A percentile compares a stretch with the other conserved stretches of the same genome.
Conservation (phyloP, 1,284 basidiomycete species). For the Puccinia brachypodii region DNA sequence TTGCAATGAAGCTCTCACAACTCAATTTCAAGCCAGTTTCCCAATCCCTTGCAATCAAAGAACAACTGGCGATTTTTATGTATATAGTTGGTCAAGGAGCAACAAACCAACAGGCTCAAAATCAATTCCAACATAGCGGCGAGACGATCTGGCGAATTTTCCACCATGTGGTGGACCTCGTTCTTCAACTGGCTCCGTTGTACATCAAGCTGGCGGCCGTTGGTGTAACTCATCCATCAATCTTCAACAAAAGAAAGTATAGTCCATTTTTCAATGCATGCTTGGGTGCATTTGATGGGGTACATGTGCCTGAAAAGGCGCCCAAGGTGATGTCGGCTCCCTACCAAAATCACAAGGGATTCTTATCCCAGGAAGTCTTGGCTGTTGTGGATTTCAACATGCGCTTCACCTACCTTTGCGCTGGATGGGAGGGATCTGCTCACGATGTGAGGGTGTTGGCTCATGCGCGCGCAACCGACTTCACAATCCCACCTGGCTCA, state of each 20-base stretch:
- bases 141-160: background rate
- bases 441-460: conserved; percentile 55
- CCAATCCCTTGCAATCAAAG: background rate
- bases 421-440: conserved; percentile 59
- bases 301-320: conserved; percentile 53
- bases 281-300: conserved; percentile 56
- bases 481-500: conserved; percentile 49
- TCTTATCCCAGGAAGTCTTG: conserved; percentile 55
- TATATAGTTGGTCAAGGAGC: background rate
- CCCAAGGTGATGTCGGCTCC: conserved; percentile 47
- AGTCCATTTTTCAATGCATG: conserved; percentile 39
- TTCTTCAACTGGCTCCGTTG: background rate
- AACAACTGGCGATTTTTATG: background rate
- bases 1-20: background rate
- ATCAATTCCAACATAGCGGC: background rate
- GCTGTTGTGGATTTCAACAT: conserved; percentile 55
- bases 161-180: background rate
- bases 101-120: background rate
- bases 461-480: conserved; percentile 54
- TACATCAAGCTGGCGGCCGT: background rate
- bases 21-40: background rate
- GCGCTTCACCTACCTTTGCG: conserved; percentile 56
- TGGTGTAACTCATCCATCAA: background rate
- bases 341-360: conserved; percentile 55
- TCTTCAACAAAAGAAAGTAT: background rate